A percentile compares a stretch with the other conserved stretches of the same genome.
phyloP scores from a whole-genome alignment of 2,329 filamentous ascomycete genomes.

The Lasiodiplodia gonubiensis region DNA sequence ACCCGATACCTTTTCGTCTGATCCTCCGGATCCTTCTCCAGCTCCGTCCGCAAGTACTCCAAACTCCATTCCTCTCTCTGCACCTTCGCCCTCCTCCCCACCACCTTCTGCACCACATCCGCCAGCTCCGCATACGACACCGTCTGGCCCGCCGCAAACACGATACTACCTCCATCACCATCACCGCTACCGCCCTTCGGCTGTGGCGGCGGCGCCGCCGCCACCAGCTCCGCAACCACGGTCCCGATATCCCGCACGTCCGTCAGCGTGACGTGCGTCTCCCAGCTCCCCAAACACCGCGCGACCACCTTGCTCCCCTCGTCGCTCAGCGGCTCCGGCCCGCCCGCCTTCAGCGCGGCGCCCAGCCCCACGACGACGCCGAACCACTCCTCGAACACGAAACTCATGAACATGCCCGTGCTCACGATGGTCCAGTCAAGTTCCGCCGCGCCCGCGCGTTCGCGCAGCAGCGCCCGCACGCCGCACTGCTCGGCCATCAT shows the following conservation, averaged over 20 bases:
- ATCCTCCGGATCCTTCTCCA: slow-evolving; percentile 55
- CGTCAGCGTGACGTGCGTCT: slow-evolving; percentile 67
- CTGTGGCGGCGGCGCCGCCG: slow-evolving; percentile 38
- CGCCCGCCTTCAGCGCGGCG: not conserved
- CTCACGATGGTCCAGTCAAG: slow-evolving; percentile 69
- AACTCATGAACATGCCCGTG: slow-evolving; percentile 74
- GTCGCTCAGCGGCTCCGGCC: slow-evolving; percentile 20
- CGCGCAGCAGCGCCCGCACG: slow-evolving; percentile 38
- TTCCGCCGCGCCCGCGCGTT: slow-evolving; percentile 33
- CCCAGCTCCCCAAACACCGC: slow-evolving; percentile 66
- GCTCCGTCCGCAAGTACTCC: slow-evolving; percentile 52
- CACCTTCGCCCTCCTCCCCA: slow-evolving; percentile 46
- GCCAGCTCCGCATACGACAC: slow-evolving; percentile 62
- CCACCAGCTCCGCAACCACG: slow-evolving; percentile 63
- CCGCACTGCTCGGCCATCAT: slow-evolving; percentile 68
- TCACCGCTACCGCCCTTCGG: slow-evolving; percentile 31
- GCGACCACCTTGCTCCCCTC: slow-evolving; percentile 43
- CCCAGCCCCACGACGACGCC: slow-evolving; percentile 62
- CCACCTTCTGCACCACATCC: slow-evolving; percentile 56
- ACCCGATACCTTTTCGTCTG: slow-evolving; percentile 64
- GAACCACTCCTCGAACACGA: slow-evolving; percentile 68
- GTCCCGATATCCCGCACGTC: slow-evolving; percentile 67
- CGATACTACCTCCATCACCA: slow-evolving; percentile 48
- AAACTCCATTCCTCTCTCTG: slow-evolving; percentile 58
- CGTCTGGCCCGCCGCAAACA: slow-evolving; percentile 68